A percentile compares a stretch with the other conserved stretches of the same genome.
phyloP scores from a whole-genome alignment of 2,329 filamentous ascomycete species.

The Neopestalotiopsis rosae region DNA sequence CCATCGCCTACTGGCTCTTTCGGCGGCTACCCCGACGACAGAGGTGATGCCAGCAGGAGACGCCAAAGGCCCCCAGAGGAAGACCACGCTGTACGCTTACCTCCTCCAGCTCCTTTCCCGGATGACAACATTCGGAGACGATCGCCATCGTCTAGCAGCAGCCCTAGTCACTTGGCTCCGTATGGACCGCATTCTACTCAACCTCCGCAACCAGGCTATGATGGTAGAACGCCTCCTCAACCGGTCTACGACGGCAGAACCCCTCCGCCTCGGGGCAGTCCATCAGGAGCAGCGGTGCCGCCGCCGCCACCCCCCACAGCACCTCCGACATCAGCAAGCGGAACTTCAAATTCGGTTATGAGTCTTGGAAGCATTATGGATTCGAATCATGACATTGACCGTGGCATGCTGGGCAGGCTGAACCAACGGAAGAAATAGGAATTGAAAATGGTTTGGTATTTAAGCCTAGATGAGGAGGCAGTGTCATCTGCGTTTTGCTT shows the following conservation, averaged over 20 bases:
- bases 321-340: conserved; percentile 27
- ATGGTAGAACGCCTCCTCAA: conserved; percentile 35
- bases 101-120: conserved; percentile 47
- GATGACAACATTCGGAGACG: conserved; percentile 57
- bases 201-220: conserved; percentile 35
- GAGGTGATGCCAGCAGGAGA: conserved; percentile 37
- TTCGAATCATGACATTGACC: conserved; percentile 55
- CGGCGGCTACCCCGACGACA: conserved; percentile 43
- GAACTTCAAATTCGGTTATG: conserved; percentile 54
- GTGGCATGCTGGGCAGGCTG: conserved; percentile 58
- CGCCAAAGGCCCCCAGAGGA: conserved; percentile 42
- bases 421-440: conserved; percentile 42
- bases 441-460: no score
- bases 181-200: conserved; percentile 39
- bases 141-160: conserved; percentile 58
- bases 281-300: conserved; percentile 34
- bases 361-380: conserved; percentile 58
- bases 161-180: conserved; percentile 49
- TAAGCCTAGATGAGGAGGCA: no score
- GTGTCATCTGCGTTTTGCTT: no score
- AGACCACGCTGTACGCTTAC: conserved; percentile 47
- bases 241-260: conserved; percentile 41
- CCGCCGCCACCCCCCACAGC: no score
- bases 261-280: conserved; percentile 45
- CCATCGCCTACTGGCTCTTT: conserved; percentile 43